phyloP scores from a whole-genome alignment of 2,329 filamentous ascomycete species.

The Talaromyces sp. region DNA sequence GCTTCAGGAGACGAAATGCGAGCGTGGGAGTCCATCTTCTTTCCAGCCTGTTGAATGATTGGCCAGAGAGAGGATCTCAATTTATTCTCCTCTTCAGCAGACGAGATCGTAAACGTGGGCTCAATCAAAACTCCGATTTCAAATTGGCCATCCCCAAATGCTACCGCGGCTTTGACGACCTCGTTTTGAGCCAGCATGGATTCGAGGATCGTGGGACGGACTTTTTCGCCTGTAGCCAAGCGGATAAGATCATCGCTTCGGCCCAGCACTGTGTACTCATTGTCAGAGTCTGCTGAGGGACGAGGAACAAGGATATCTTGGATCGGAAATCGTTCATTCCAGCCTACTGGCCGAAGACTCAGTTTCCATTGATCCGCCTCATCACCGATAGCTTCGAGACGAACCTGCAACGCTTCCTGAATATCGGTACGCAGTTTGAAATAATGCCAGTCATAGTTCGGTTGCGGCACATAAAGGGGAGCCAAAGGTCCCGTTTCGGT shows the following conservation, averaged over 20 bases:
- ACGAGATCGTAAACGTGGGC: background rate
- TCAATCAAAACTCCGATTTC: constrained; percentile 9
- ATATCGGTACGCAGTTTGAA: constrained; percentile 10
- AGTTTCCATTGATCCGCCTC: background rate
- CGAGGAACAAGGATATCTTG: constrained; percentile 4
- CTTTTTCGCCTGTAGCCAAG: constrained; percentile 8
- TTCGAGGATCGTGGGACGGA: background rate
- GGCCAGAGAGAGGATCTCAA: constrained; percentile 8
- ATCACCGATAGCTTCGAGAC: background rate
- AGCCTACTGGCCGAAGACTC: constrained; percentile 2
- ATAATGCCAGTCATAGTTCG: constrained; percentile 8
- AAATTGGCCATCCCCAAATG: constrained; percentile 6
- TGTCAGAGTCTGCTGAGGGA: background rate
- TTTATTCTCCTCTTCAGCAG: background rate
- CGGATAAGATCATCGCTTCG: constrained; percentile 10
- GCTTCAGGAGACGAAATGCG: constrained; percentile 8
- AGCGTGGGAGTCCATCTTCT: constrained; percentile 6
- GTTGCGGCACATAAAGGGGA: background rate
- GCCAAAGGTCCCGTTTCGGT: constrained; percentile 12
- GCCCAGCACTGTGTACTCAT: constrained; percentile 2
- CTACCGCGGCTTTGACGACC: constrained; percentile 7
- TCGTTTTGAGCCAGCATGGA: background rate
- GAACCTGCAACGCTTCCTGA: background rate
- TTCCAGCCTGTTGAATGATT: background rate
- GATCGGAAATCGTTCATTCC: constrained; percentile 2